Evolutionary conservation across 2,329 filamentous ascomycete genomes (phyloP).

Genomic region (Aspergillus quadrilineatus): DNA sequence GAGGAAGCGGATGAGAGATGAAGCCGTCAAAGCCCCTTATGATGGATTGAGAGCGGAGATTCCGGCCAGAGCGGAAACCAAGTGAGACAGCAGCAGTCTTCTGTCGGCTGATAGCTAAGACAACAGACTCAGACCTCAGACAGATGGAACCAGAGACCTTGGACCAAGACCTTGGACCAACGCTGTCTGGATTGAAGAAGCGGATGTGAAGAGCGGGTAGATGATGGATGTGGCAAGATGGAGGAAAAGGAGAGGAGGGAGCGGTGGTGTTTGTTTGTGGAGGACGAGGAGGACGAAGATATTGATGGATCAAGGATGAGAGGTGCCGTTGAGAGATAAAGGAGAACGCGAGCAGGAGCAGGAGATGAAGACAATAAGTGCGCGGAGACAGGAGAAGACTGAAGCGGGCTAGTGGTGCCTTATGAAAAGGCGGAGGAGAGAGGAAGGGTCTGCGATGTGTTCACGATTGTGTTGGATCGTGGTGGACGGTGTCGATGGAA

Average conservation of each 20-base stretch:
- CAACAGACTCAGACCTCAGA: neutral
- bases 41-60: neutral
- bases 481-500: neutral
- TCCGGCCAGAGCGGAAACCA: conserved; percentile 5
- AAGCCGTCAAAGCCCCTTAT: neutral
- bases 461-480: neutral
- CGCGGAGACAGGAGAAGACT: conserved; percentile 7
- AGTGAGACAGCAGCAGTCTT: conserved; percentile 6
- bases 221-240: conserved; percentile 2
- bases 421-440: neutral
- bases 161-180: neutral
- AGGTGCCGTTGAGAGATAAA: neutral
- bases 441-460: neutral
- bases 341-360: conserved; percentile 11
- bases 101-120: conserved; percentile 4
- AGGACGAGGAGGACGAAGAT: neutral
- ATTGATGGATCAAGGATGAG: neutral
- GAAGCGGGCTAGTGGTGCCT: neutral
- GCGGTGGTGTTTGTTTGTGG: neutral
- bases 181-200: neutral
- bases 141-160: neutral
- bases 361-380: conserved; percentile 13
- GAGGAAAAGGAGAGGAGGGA: neutral
- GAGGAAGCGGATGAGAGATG: neutral
- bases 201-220: conserved; percentile 8